Conservation (phyloP, 306 rosid genomes). For the Citrullus colocynthis region DNA sequence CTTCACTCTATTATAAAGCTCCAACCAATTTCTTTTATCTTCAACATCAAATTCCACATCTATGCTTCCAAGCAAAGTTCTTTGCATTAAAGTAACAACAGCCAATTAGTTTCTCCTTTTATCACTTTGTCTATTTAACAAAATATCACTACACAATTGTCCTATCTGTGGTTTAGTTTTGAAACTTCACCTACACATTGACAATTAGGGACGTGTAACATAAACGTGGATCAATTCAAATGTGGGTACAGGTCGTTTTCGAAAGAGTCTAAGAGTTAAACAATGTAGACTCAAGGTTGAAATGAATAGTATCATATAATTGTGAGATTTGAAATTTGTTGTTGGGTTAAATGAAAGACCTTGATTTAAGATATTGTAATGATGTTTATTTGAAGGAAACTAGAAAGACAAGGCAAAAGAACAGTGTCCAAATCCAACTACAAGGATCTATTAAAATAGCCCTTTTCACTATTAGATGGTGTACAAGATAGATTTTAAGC, state of each 20-base stretch:
- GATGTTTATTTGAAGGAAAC: neutral
- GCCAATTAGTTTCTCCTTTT: neutral
- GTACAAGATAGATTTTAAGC: slow-evolving; percentile 3
- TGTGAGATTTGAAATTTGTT: neutral
- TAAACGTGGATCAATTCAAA: neutral
- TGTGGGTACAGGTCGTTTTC: neutral
- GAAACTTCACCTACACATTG: neutral
- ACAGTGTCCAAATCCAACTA: neutral
- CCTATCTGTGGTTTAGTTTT: neutral
- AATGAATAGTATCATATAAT: neutral
- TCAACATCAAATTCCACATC: neutral
- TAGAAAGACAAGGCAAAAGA: neutral
- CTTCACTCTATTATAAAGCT: neutral
- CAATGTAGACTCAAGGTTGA: neutral
- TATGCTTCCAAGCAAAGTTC: slow-evolving; percentile 2
- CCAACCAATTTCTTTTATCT: neutral
- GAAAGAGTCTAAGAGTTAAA: neutral
- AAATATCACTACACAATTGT: neutral
- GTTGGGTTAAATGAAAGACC: neutral
- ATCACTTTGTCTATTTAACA: no score
- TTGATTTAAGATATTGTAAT: neutral
- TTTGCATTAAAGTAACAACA: neutral
- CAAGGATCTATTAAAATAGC: neutral
- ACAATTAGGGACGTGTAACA: neutral
- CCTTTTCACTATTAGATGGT: neutral